Evolutionary conservation across 2,329 filamentous ascomycete genomes (phyloP).

Genomic region (Pseudogymnoascus sp.): DNA sequence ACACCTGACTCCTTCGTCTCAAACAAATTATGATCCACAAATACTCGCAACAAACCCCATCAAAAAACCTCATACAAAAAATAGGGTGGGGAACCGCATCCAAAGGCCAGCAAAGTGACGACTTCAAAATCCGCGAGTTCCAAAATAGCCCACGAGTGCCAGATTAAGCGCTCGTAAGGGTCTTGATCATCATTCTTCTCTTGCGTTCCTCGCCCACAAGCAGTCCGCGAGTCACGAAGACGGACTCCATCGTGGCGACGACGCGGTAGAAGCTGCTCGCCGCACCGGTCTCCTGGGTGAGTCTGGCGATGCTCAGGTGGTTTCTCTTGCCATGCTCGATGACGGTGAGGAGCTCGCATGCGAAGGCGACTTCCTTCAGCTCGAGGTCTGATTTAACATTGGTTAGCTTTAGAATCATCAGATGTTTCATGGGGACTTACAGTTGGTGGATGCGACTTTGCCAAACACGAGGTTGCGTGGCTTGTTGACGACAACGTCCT

Average conservation of each 20-base stretch:
- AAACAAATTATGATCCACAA: background rate
- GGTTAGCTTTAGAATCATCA: conserved; percentile 12
- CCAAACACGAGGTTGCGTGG: conserved; percentile 72
- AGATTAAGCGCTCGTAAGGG: conserved; percentile 31
- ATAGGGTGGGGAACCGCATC: background rate
- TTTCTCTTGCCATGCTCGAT: conserved; percentile 75
- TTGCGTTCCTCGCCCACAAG: conserved; percentile 61
- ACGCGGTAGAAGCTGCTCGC: conserved; percentile 82
- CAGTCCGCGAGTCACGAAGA: conserved; percentile 57
- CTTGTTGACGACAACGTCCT: conserved; percentile 71
- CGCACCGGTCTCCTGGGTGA: conserved; percentile 86
- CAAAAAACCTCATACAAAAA: conserved; percentile 3
- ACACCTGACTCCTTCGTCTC: background rate
- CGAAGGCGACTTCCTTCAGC: conserved; percentile 82
- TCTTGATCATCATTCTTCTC: conserved; percentile 66
- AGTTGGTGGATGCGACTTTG: conserved; percentile 66
- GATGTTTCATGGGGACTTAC: conserved; percentile 45
- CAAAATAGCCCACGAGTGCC: background rate
- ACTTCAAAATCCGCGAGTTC: conserved; percentile 5
- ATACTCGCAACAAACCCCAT: background rate
- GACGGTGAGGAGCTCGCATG: conserved; percentile 78
- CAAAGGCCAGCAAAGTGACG: background rate
- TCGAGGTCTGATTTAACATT: conserved; percentile 52
- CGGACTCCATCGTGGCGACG: conserved; percentile 63
- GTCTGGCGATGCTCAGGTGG: conserved; percentile 70